phyloP scores from a whole-genome alignment of 495 filamentous ascomycete species.

The Trichoderma orchidacearum region DNA sequence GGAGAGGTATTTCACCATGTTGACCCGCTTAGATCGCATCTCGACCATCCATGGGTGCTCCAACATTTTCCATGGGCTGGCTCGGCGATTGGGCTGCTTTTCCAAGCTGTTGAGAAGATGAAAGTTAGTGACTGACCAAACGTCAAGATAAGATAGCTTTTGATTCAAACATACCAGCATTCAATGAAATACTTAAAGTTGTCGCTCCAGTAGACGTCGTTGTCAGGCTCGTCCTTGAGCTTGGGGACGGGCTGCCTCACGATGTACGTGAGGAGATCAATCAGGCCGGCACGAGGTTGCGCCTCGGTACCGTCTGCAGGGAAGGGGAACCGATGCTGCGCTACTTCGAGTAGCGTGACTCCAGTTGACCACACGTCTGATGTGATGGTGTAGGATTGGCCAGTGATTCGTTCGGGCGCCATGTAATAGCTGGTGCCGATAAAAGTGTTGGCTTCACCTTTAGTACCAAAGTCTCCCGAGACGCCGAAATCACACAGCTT shows the following conservation, averaged over 20 bases:
- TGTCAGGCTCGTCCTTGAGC: slow-evolving; percentile 80
- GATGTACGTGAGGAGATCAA: slow-evolving; percentile 93
- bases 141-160: not conserved
- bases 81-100: slow-evolving; percentile 77
- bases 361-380: slow-evolving; percentile 96
- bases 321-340: slow-evolving; percentile 96
- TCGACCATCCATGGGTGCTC: slow-evolving; percentile 98
- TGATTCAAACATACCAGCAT: slow-evolving; percentile 78
- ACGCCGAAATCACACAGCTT: slow-evolving; percentile 98
- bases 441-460: slow-evolving; percentile 96
- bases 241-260: slow-evolving; percentile 92
- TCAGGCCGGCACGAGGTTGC: slow-evolving; percentile 69
- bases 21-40: slow-evolving; percentile 89
- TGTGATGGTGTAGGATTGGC: slow-evolving; percentile 94
- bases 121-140: not conserved
- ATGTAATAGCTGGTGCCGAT: slow-evolving; percentile 99
- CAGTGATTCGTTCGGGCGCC: slow-evolving; percentile 95
- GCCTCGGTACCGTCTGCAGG: slow-evolving; percentile 91
- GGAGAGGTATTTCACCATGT: slow-evolving; percentile 83
- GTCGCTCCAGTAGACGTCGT: slow-evolving; percentile 78
- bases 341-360: slow-evolving; percentile 91
- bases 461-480: slow-evolving; percentile 93
- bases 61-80: slow-evolving; percentile 95
- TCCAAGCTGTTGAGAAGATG: slow-evolving; percentile 52
- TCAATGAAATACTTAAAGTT: slow-evolving; percentile 99